Conservation (phyloP, 306 rosid genomes). For the Dalbergia cochinchinensis region DNA sequence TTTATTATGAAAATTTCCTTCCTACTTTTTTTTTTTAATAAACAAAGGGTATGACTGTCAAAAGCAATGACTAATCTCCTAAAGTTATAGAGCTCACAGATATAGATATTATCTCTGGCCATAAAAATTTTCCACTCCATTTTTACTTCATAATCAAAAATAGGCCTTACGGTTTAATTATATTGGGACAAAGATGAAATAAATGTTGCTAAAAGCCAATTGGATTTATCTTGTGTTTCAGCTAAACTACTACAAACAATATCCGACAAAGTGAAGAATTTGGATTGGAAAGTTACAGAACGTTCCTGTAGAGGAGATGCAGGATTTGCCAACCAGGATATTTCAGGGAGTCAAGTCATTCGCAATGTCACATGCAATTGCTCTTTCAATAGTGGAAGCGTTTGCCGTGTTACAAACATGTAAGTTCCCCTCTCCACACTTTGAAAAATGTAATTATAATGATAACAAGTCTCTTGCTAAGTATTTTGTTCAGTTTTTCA, state of each 20-base stretch:
- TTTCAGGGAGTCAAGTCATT: background rate
- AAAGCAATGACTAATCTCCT: no score
- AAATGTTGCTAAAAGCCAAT: background rate
- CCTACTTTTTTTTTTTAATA: no score
- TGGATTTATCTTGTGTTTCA: constrained; percentile 34
- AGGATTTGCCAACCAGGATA: constrained; percentile 24
- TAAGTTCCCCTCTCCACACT: constrained; percentile 14
- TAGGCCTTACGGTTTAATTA: background rate
- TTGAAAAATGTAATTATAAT: no score
- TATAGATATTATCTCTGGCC: no score
- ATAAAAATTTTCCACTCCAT: no score
- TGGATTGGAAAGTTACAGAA: constrained; percentile 57
- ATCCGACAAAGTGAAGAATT: constrained; percentile 51
- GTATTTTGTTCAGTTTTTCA: no score
- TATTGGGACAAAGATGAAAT: background rate
- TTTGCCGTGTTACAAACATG: constrained; percentile 71
- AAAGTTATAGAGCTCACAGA: no score
- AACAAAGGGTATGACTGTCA: no score
- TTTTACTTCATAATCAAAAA: no score
- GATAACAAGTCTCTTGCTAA: no score
- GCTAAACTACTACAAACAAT: constrained; percentile 61
- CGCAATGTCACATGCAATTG: constrained; percentile 68
- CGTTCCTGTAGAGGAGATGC: constrained; percentile 49
- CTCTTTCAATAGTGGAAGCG: constrained; percentile 30
- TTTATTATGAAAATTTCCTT: no score